Conservation (phyloP, 768 basidiomycete genomes). For the Coprinellus micaceus region DNA sequence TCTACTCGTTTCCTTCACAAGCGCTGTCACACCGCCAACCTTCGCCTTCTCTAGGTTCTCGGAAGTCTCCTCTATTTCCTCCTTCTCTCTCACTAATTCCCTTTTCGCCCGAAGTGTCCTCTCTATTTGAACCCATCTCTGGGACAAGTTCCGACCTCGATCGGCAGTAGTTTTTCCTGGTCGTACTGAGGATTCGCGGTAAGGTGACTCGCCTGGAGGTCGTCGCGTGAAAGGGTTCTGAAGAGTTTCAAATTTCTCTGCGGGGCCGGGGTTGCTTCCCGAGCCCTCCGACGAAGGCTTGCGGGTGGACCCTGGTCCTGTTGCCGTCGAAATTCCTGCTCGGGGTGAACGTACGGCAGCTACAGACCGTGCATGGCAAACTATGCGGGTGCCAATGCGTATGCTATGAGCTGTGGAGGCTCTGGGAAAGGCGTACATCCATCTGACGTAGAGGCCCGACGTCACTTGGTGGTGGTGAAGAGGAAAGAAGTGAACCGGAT, state of each 20-base stretch:
- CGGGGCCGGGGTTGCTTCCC: neutral
- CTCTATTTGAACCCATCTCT: constrained; percentile 4
- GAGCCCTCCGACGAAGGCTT: neutral
- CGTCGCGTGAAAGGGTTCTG: neutral
- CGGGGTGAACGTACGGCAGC: no score
- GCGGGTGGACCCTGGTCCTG: neutral
- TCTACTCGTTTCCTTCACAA: neutral
- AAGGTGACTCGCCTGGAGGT: no score
- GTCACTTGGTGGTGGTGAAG: constrained; percentile 1
- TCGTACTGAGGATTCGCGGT: no score
- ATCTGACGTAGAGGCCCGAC: neutral
- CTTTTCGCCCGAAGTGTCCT: constrained; percentile 11
- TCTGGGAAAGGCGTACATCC: constrained; percentile 4
- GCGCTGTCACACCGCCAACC: neutral
- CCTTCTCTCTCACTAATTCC: neutral
- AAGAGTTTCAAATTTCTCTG: neutral
- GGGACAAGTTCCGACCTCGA: constrained; percentile 5
- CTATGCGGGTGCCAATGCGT: neutral
- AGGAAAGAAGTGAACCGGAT: constrained; percentile 3
- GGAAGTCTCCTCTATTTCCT: neutral
- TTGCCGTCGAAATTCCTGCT: neutral
- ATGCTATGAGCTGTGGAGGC: neutral
- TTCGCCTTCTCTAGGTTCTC: neutral
- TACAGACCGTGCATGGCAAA: neutral
- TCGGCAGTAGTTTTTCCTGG: no score